Evolutionary conservation across 2,329 filamentous ascomycete species (phyloP), one percentile per base, ranked within the genome.

Genomic region (Sporothrix globosa): DNA sequence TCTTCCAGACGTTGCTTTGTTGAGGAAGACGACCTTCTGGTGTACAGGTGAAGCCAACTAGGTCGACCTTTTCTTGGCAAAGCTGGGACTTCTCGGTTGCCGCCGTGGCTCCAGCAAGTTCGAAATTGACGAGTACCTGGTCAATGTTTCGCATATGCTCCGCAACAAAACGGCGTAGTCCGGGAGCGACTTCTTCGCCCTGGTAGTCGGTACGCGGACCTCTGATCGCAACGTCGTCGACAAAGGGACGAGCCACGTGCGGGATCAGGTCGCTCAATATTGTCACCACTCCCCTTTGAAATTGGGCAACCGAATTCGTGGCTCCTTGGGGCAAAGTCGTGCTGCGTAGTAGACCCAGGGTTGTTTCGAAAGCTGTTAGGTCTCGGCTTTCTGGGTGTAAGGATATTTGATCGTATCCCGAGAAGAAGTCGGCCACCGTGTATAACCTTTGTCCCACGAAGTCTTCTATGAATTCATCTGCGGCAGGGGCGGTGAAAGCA

Each of bases 401-500:
- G 17, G 41, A 13, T n/a, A 65, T 27, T 65, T 65, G 46, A 48
- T 65, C 46, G 46, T 65, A 65, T 2, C 60, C 21, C 21, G 21
- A 65, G 21, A 65, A 65, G 21, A 65, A 30, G 41, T 65, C 41
- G 19, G 21, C 21, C 10, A 65, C 39, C 19, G n/a, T 65, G n/a
- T 17, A 27, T 2, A 65, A 27, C 13, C 27, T 9, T 6, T 65
- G 13, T 2, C 21, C 17, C 4, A 46, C 24, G 24, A 65, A 65
- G 60, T 65, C 39, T 21, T 65, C 17, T 0, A 67, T 27, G 24
- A 52, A 67, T 53, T 67, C 63, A 0, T 67, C 19, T 19, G 21
- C 5, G 9, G 21, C 52, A 34, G 34, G 27, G 4, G 63, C 17
- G 0, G 14, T 48, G 27, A 67, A 67, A 7, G 46, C 6, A 13